Percentiles rank a stretch among this genome's conserved stretches.
phyloP scores from a whole-genome alignment of 1,284 basidiomycete genomes.

The Tilletiopsis washingtonensis region DNA sequence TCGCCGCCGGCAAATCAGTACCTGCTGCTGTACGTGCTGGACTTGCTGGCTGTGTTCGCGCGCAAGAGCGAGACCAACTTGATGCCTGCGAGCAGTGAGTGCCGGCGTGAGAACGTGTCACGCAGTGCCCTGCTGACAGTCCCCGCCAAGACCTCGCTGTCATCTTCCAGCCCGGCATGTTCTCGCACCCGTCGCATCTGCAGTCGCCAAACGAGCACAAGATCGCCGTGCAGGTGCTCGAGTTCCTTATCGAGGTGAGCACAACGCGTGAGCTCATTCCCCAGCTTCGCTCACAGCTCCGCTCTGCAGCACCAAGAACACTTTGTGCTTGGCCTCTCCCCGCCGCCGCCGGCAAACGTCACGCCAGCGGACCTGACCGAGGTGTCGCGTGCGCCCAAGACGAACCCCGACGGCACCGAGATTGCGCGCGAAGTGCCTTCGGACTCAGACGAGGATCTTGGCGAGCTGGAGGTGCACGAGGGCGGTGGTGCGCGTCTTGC shows the following conservation, averaged over 20 bases:
- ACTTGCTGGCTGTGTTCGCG: constrained; percentile 88
- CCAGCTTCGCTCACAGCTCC: background rate
- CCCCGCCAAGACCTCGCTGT: constrained; percentile 33
- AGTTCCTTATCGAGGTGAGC: constrained; percentile 70
- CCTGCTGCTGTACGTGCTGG: constrained; percentile 88
- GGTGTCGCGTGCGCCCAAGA: constrained; percentile 22
- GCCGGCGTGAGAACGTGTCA: too few relatives aligned
- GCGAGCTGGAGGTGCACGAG: constrained; percentile 35
- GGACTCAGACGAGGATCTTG: constrained; percentile 46
- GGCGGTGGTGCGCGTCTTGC: constrained; percentile 35
- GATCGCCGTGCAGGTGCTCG: constrained; percentile 78
- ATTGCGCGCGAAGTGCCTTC: constrained; percentile 26
- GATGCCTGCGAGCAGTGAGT: constrained; percentile 87
- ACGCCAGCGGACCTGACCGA: constrained; percentile 32
- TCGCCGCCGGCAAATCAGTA: constrained; percentile 86
- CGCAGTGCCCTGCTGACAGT: too few relatives aligned
- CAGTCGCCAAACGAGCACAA: constrained; percentile 60
- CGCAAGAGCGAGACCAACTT: constrained; percentile 82
- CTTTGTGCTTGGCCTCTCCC: constrained; percentile 41
- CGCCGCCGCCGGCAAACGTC: constrained; percentile 30
- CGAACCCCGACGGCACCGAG: constrained; percentile 6
- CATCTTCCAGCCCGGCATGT: constrained; percentile 49
- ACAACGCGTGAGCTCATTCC: background rate
- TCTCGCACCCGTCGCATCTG: constrained; percentile 72
- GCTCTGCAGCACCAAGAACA: constrained; percentile 29